Base-by-base conservation (phyloP, 352 stramenopile species). In the Plasmopara muralis region DNA sequence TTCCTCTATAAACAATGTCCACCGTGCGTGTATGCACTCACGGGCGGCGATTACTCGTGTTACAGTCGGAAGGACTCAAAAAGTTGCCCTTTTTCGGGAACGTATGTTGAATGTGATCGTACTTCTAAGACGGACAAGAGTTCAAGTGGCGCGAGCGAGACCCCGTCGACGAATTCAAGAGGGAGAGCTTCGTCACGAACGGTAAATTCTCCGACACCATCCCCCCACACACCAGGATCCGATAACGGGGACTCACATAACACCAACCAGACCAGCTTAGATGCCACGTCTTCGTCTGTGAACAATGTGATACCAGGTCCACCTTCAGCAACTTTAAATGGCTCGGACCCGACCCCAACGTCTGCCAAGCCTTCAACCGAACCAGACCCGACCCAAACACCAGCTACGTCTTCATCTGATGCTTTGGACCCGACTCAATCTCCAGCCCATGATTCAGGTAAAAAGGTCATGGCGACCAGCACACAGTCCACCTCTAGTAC, bases 21-120 rank as follows among this genome's bases (percentile, higher is more conserved):
- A 7, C 66, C 74, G 2, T 90, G 80, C 42, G 67, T 90, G 58
- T 90, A 90, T 57, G 54, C 59, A 15, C 75, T 87, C 33, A 64
- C 67, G 2, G 71, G 74, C 16, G 77, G 75, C 4, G 64, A 68
- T 47, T 85, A 70, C 56, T 88, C 77, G 15, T 90, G 80, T 72
- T 90, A 88, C 59, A 71, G 53, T 41, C 53, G 61, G 14, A 60
- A 65, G 18, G 54, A 37, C n/a, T 49, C 54, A 4, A 47, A 44
- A 15, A 25, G 47, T 13, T 71, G 63, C 16, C 63, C 63, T 2
- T 71, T 65, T 55, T 54, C 63, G 14, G 37, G 20, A 30, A 18
- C 43, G 1, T 62, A 62, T 33, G 62, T 58, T 55, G 72, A 64
- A 55, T 80, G 43, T 44, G 43, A 58, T 58, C 38, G 47, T 14